Evolutionary conservation across 257 asterid genomes (phyloP).

Genomic region (Mitragyna speciosa): DNA sequence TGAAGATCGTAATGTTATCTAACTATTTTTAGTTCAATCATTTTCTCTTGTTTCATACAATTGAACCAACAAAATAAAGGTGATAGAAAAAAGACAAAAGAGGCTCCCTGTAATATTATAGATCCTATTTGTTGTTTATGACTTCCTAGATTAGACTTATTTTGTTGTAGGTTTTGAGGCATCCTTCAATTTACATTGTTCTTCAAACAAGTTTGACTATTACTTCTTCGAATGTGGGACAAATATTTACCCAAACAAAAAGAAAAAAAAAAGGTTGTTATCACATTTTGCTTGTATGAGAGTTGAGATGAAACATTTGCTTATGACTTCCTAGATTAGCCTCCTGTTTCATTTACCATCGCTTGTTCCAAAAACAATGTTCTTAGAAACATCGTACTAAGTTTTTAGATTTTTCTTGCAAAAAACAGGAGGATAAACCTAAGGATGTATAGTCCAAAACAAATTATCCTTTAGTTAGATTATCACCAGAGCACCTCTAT

Average conservation of each 20-base stretch:
- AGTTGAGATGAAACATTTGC: neutral
- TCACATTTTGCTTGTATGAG: neutral
- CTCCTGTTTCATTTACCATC: no score
- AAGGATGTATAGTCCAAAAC: no score
- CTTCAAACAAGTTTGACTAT: no score
- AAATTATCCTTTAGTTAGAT: neutral
- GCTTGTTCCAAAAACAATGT: neutral
- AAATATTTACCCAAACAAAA: no score
- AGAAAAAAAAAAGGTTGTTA: no score
- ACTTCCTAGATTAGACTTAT: neutral
- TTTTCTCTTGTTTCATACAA: constrained; percentile 4
- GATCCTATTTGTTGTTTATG: neutral
- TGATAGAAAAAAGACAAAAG: neutral
- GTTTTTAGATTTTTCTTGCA: no score
- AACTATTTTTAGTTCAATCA: constrained; percentile 1
- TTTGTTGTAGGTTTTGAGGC: neutral
- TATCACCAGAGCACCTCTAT: neutral
- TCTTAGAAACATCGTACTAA: no score
- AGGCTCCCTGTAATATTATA: neutral
- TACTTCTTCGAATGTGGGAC: neutral
- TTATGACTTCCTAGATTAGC: no score
- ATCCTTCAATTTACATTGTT: neutral
- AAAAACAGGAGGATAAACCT: no score
- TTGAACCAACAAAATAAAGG: neutral
- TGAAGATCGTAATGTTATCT: neutral